These are phyloP conservation scores for Verticillium zaregamsianum DNA, from an alignment of 2,329 filamentous ascomycete genomes.

Conservation along the genomic window DNA sequence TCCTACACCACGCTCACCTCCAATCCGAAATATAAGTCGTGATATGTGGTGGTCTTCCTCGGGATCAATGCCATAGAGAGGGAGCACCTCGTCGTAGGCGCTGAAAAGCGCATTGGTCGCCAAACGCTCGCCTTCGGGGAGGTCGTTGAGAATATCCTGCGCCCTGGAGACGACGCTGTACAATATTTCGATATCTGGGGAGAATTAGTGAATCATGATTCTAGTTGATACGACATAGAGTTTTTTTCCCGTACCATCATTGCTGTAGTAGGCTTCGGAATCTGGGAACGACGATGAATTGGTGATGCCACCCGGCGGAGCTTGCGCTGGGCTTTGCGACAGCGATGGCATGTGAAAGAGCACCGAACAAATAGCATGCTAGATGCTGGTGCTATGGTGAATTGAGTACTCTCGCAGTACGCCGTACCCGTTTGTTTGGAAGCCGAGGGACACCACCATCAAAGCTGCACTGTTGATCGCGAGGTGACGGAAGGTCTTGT, in stretches of 20 bases:
- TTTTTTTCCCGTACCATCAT: slow-evolving; percentile 45
- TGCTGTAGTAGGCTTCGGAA: slow-evolving; percentile 49
- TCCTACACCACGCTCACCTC: slow-evolving; percentile 54
- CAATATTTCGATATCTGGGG: slow-evolving; percentile 70
- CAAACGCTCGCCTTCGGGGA: slow-evolving; percentile 57
- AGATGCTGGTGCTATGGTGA: slow-evolving; percentile 8
- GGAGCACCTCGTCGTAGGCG: slow-evolving; percentile 75
- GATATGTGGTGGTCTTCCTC: slow-evolving; percentile 73
- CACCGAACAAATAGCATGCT: slow-evolving; percentile 26
- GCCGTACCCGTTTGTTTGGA: not conserved
- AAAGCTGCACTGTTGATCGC: not conserved
- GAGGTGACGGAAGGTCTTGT: not conserved
- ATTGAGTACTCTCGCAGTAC: no score
- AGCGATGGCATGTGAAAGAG: slow-evolving; percentile 27
- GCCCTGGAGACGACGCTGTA: slow-evolving; percentile 72
- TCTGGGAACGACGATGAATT: slow-evolving; percentile 18
- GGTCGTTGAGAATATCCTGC: slow-evolving; percentile 55
- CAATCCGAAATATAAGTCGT: slow-evolving; percentile 74
- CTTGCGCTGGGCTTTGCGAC: slow-evolving; percentile 27
- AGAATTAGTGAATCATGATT: not conserved
- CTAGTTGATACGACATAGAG: not conserved
- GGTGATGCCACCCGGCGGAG: slow-evolving; percentile 28
- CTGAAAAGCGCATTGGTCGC: slow-evolving; percentile 76
- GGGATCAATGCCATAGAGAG: slow-evolving; percentile 63
- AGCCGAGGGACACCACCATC: not conserved